Base-by-base conservation (phyloP, 2,329 filamentous ascomycete genomes). In the Teratosphaeria pseudoeucalypti region DNA sequence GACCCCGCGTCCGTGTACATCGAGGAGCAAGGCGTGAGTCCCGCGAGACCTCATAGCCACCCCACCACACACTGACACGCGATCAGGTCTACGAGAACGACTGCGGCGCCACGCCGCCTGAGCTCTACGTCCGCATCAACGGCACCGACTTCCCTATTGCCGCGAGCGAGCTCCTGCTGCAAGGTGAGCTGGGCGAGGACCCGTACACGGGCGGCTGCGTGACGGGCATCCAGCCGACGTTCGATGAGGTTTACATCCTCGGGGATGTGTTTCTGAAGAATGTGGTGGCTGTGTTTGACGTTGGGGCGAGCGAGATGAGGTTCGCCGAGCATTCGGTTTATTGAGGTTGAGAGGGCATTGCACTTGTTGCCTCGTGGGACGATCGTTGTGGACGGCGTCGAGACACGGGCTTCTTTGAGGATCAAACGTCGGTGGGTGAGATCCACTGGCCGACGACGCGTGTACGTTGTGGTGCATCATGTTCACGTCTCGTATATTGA, bases 281-380 rank as follows among this genome's bases (percentile, higher is more conserved):
- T 58, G 77, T 79, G 1, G 71, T 80, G 3, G 68, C 74, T 5
- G 76, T 79, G 1, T 79, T 75, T 66, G 78, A 79, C 67, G 71
- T 79, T 60, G 76, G 75, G 4, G 72, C 67, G 54, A 66, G 68
- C 37, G 70, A 76, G 65, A 73, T 79, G 75, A 67, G 71, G 19
- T 78, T 79, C 64, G 74, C 76, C 10, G 66, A 61, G 5, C 62
- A 63, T 49, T 49, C 43, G 43, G 43, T 49, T n/a, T 49, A 49
- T n/a, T 49, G 19, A n/a, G n/a, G n/a, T 49, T 23, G 37, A 14
- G 37, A 16, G 16, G 37, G 37, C 10, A 5, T 27, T 12, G 19
- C 23, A 23, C 1, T 23, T 23, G 23, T 23, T 32, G 27, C 27
- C 27, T 29, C 27, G 27, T 29, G 27, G 27, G 27, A 3, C 27